Conservation (phyloP, 192 early-diverging fungal genomes). For the Spizellomyces sp. region DNA sequence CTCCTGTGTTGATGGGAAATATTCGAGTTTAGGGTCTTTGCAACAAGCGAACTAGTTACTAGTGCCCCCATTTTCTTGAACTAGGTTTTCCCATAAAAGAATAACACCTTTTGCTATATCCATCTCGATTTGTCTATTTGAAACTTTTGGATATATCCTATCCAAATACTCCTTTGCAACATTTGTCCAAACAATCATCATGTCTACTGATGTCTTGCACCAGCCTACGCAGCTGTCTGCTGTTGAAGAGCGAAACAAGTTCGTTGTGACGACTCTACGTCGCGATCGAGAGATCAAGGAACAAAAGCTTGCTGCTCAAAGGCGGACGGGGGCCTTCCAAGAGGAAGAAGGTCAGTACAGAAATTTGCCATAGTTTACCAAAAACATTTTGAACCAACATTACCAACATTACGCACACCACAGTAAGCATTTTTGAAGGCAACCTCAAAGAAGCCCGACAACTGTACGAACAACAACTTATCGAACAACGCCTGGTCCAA, state of each 20-base stretch:
- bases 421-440: conserved; percentile 23
- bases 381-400: not conserved
- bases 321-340: conserved; percentile 6
- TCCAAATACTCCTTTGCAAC: too few relatives aligned
- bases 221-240: too few relatives aligned
- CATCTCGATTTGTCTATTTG: too few relatives aligned
- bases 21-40: too few relatives aligned
- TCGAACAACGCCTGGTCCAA: conserved; percentile 13
- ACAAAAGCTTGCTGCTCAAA: conserved; percentile 18
- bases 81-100: not conserved
- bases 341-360: conserved; percentile 23
- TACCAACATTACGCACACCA: too few relatives aligned
- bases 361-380: not conserved
- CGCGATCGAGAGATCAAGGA: conserved; percentile 18
- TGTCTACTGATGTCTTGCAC: too few relatives aligned
- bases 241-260: too few relatives aligned
- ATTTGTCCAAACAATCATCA: too few relatives aligned
- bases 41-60: too few relatives aligned
- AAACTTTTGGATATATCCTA: too few relatives aligned
- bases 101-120: not conserved
- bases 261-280: not conserved
- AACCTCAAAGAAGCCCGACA: conserved; percentile 27
- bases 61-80: too few relatives aligned
- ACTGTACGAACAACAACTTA: conserved; percentile 26
- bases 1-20: too few relatives aligned